phyloP scores from a whole-genome alignment of 2,329 filamentous ascomycete genomes.

The Aspergillus aculeatinus region DNA sequence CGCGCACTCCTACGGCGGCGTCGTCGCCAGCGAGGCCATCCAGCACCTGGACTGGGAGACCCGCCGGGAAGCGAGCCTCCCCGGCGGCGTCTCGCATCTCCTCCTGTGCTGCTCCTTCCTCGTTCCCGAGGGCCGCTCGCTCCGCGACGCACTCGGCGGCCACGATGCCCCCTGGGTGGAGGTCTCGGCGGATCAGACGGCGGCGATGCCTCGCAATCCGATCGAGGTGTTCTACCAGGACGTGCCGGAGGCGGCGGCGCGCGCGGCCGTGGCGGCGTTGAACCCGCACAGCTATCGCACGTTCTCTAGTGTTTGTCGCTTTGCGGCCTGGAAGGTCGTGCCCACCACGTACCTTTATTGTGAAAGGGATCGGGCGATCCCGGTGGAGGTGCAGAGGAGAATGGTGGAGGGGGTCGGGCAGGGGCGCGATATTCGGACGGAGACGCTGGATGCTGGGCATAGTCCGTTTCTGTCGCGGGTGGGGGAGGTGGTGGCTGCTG shows the following conservation, averaged over 20 bases:
- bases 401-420: slow-evolving; percentile 7
- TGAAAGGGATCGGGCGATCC: slow-evolving; percentile 3
- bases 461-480: slow-evolving; percentile 6
- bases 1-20: slow-evolving; percentile 9
- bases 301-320: background rate
- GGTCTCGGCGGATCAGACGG: background rate
- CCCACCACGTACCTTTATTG: slow-evolving; percentile 11
- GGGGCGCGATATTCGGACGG: slow-evolving; percentile 2
- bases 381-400: background rate
- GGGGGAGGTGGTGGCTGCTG: background rate
- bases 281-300: slow-evolving; percentile 5
- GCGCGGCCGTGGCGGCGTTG: background rate
- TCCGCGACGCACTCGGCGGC: slow-evolving; percentile 2
- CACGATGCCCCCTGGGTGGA: slow-evolving; percentile 1
- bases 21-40: background rate
- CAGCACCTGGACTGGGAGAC: background rate
- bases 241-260: background rate
- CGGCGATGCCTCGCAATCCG: background rate
- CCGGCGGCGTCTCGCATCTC: background rate
- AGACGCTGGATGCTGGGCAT: slow-evolving; percentile 5
- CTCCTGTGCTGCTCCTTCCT: slow-evolving; percentile 6
- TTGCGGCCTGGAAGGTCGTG: slow-evolving; percentile 9
- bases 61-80: background rate
- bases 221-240: slow-evolving; percentile 7
- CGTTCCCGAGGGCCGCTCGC: background rate